Conservation (phyloP, 441 rosid species). For the Biscutella laevigata region DNA sequence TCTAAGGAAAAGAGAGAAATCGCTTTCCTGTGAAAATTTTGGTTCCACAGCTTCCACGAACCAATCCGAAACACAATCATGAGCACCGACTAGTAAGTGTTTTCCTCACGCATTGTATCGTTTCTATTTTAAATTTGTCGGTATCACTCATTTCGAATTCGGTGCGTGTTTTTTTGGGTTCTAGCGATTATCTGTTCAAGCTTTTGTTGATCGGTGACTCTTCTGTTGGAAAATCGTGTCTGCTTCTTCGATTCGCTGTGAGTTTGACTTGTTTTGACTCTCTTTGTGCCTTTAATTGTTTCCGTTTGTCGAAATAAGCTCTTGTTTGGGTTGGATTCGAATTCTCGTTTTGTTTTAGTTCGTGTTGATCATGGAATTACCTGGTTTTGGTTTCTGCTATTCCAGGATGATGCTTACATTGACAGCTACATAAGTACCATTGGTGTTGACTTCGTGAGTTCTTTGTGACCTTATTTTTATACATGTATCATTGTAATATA, state of each 20-base stretch:
- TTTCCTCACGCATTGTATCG: neutral
- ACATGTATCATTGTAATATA: neutral
- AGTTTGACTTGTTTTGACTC: conserved; percentile 23
- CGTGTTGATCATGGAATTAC: no score
- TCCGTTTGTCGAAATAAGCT: neutral
- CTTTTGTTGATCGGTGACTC: conserved; percentile 81
- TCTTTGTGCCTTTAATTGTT: neutral
- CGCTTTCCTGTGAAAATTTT: neutral
- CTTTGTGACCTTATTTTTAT: neutral
- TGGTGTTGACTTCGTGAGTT: conserved; percentile 76
- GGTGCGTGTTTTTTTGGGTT: no score
- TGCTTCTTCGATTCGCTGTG: conserved; percentile 78
- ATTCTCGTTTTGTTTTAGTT: no score
- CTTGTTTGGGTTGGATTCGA: neutral
- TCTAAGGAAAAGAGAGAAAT: neutral
- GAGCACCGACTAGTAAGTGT: conserved; percentile 68
- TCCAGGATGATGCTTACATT: conserved; percentile 85
- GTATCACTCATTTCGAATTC: neutral
- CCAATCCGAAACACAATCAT: no score
- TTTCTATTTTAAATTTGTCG: neutral
- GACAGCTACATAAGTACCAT: conserved; percentile 85
- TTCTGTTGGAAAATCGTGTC: conserved; percentile 77
- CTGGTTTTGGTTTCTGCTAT: no score
- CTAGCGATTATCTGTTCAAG: conserved; percentile 79
- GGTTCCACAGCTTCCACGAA: no score